Conservation (phyloP, 768 basidiomycete species). For the Suillus occidentalis region DNA sequence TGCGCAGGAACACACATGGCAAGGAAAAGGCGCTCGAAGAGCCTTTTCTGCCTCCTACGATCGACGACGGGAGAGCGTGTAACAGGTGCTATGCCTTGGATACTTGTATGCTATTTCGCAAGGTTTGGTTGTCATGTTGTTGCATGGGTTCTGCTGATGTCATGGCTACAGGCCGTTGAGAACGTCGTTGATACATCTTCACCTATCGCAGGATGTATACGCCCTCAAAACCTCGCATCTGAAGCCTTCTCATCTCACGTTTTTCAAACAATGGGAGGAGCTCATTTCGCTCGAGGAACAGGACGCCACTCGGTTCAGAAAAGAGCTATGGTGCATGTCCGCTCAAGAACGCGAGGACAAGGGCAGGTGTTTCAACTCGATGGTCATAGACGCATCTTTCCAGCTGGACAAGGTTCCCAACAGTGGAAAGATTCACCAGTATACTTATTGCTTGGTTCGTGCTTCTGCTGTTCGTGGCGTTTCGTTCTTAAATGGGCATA, state of each 20-base stretch:
- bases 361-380: conserved; percentile 82
- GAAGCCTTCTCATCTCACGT: conserved; percentile 59
- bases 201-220: conserved; percentile 68
- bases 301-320: conserved; percentile 79
- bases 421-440: conserved; percentile 68
- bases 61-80: conserved; percentile 80
- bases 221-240: conserved; percentile 80
- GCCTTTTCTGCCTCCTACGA: conserved; percentile 80
- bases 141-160: conserved; percentile 5
- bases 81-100: conserved; percentile 81
- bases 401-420: conserved; percentile 18
- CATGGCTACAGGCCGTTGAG: conserved; percentile 62
- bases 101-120: conserved; percentile 92
- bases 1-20: conserved; percentile 41
- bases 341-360: conserved; percentile 75
- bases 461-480: conserved; percentile 20
- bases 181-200: conserved; percentile 51
- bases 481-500: conserved; percentile 73
- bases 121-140: conserved; percentile 42
- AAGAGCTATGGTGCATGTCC: conserved; percentile 92
- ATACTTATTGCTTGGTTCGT: conserved; percentile 72
- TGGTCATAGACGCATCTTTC: conserved; percentile 62
- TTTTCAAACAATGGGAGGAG: conserved; percentile 91
- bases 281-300: conserved; percentile 86
- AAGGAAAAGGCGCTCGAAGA: conserved; percentile 30